Base-by-base conservation (phyloP, 1,284 basidiomycete genomes). In the Coniferiporia sulphurascens region DNA sequence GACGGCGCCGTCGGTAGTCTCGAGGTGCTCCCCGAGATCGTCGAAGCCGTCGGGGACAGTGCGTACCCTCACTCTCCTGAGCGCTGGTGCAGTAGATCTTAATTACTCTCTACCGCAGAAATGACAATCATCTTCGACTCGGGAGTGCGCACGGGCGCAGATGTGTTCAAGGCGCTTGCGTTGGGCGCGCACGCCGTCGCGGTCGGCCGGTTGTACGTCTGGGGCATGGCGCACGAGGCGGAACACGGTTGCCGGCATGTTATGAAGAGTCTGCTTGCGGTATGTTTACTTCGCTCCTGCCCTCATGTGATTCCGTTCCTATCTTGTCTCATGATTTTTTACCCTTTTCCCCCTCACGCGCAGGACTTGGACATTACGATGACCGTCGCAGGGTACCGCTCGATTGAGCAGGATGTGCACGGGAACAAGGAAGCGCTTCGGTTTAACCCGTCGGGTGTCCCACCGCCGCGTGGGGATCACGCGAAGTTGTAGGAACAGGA, bases 71-170 rank as follows among this genome's bases (percentile, higher is more conserved):
- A 45, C 10, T 22, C 44, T 46, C 44, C 36, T 27, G n/a, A 27
- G 27, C 27, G 27, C 27, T n/a, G 8, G 19, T n/a, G 15, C 15
- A 46, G 22, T 62, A 12, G 34, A 32, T 19, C 15, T 41, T 43
- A 12, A 45, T 50, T 49, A 36, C 59, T 12, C 44, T 45, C 13
- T 27, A 49, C 38, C 49, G 32, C 65, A 80, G 79, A 78, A 61
- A 76, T 84, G 72, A 81, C 78, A 1, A 78, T 86, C 62, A 72
- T 85, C 27, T 85, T 85, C 67, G 84, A 86, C 68, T 83, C 80
- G 17, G 81, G 82, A 3, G 73, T 85, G 41, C 75, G 83, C 48
- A 80, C 78, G 10, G 83, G 79, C 10, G 68, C 80, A 15, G 83
- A 85, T 64, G 73, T 82, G 19, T 82, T 84, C 72, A 84, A 85